phyloP scores from a whole-genome alignment of 2,329 filamentous ascomycete species.

The Calonectria crousiana region DNA sequence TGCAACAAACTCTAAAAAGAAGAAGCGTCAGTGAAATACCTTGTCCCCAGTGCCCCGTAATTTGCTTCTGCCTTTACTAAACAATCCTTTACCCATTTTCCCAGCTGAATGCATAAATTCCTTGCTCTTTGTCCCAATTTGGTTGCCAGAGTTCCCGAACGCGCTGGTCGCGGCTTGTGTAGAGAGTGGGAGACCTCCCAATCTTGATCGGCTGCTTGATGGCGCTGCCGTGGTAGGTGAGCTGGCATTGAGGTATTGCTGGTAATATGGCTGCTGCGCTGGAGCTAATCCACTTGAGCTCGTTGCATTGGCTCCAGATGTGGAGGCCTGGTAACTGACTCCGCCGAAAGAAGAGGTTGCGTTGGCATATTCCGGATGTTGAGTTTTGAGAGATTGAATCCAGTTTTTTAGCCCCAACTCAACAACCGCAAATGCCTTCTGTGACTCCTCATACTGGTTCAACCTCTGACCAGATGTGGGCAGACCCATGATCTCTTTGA shows the following conservation, averaged over 20 bases:
- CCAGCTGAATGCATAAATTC: constrained; percentile 89
- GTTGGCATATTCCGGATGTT: constrained; percentile 62
- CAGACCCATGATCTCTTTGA: constrained; percentile 83
- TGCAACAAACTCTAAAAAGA: constrained; percentile 48
- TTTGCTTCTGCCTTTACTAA: constrained; percentile 91
- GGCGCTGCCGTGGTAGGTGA: constrained; percentile 42
- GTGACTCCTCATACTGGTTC: constrained; percentile 77
- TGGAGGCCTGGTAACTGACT: constrained; percentile 24
- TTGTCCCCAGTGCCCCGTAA: constrained; percentile 82
- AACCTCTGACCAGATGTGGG: constrained; percentile 76
- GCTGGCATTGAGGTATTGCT: constrained; percentile 66
- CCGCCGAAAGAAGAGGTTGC: constrained; percentile 48
- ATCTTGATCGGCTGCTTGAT: constrained; percentile 51
- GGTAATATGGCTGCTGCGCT: constrained; percentile 64
- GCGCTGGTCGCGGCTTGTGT: constrained; percentile 57
- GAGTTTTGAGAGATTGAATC: constrained; percentile 60
- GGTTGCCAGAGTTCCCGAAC: constrained; percentile 68
- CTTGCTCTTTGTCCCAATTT: constrained; percentile 87
- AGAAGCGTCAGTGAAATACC: constrained; percentile 79
- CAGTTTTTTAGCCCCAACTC: constrained; percentile 80
- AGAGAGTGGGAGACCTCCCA: constrained; percentile 51
- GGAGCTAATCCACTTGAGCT: constrained; percentile 40
- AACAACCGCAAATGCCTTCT: constrained; percentile 76
- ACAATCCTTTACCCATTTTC: constrained; percentile 89
- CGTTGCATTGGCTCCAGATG: constrained; percentile 35